Evolutionary conservation across 1,139 yeast species (phyloP).

Genomic region (Trichomonascaceae sp.): DNA sequence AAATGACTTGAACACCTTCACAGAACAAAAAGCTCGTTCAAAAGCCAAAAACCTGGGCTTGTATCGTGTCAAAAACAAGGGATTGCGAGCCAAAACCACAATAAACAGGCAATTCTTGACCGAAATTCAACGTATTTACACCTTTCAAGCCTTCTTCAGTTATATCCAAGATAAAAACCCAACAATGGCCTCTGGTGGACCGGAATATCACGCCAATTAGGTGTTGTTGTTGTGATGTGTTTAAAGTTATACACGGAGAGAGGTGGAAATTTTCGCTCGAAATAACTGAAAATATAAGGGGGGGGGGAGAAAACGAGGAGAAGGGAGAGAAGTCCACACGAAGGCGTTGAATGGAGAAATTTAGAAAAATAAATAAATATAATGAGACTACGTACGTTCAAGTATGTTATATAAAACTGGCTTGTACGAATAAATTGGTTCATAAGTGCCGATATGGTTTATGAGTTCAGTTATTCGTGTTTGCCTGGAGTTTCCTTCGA

Average conservation of each 20-base stretch:
- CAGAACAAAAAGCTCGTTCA: not conserved
- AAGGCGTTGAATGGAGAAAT: too few species aligned
- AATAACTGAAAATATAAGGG: not conserved
- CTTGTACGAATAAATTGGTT: too few species aligned
- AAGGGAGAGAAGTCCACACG: too few species aligned
- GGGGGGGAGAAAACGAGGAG: not conserved
- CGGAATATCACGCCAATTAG: not conserved
- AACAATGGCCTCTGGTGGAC: not conserved
- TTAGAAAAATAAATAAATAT: too few species aligned
- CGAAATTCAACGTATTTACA: not conserved
- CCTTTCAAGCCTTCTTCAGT: not conserved
- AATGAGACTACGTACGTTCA: too few species aligned
- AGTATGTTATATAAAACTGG: too few species aligned
- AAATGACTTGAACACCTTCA: not conserved
- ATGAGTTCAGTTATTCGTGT: too few species aligned
- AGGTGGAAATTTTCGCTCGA: not conserved
- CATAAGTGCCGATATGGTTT: too few species aligned
- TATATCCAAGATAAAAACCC: not conserved
- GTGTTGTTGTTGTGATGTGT: not conserved
- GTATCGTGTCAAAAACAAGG: not conserved
- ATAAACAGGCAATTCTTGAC: not conserved
- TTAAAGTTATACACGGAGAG: not conserved
- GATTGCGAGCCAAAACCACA: not conserved
- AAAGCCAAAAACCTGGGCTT: not conserved
- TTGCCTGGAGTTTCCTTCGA: too few species aligned